Percentiles rank a stretch among this genome's conserved stretches.
phyloP scores from a whole-genome alignment of 148 eudicot genomes.

The Vaccinium darrowii region DNA sequence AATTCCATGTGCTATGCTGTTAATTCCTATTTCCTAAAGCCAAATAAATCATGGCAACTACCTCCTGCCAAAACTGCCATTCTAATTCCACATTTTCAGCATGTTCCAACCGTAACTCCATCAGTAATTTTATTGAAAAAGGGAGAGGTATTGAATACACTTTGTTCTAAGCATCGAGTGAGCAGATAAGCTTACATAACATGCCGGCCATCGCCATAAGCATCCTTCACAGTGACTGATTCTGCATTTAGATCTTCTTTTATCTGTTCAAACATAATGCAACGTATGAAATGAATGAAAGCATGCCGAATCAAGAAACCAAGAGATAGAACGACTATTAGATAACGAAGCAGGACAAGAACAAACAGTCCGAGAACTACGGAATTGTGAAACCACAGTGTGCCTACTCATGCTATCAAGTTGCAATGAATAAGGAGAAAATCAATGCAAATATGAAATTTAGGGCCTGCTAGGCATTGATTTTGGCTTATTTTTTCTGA shows the following conservation, averaged over 20 bases:
- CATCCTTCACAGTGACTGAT: constrained; percentile 73
- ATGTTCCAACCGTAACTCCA: not conserved
- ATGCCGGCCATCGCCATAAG: constrained; percentile 93
- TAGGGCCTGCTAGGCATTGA: not conserved
- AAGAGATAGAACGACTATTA: not conserved
- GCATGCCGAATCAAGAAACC: not conserved
- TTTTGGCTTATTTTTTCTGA: not conserved
- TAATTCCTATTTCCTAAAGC: not conserved
- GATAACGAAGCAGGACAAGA: not conserved
- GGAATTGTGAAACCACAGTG: not conserved
- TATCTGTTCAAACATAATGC: constrained; percentile 47
- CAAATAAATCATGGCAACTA: not conserved
- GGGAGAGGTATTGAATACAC: not conserved
- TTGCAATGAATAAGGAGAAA: not conserved
- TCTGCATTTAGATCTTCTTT: constrained; percentile 77
- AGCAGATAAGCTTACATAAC: constrained; percentile 51
- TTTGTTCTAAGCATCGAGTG: not conserved
- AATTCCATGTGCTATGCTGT: not conserved
- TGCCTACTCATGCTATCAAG: not conserved
- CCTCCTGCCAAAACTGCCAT: not conserved
- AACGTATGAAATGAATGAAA: not conserved
- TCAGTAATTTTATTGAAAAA: not conserved
- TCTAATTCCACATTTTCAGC: not conserved
- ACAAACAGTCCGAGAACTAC: not conserved
- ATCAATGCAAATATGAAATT: not conserved